Evolutionary conservation across 1,284 basidiomycete species (phyloP).

Genomic region (Leccinum pachyderme): DNA sequence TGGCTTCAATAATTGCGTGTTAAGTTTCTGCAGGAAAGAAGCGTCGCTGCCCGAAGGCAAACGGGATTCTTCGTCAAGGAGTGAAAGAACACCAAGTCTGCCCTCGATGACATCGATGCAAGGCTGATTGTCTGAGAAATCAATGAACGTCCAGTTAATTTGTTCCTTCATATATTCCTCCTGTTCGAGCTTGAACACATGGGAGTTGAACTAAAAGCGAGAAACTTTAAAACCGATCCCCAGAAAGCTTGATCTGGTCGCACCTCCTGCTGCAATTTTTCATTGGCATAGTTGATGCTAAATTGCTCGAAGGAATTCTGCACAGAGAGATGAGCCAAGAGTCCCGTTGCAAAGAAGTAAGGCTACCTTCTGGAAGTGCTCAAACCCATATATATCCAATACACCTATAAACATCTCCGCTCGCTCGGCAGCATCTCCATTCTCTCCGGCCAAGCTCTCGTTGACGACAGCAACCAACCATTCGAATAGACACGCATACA

Average conservation of each 20-base stretch:
- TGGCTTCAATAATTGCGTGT: constrained; percentile 82
- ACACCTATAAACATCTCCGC: constrained; percentile 99
- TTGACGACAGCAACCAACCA: constrained; percentile 98
- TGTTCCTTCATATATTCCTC: constrained; percentile 98
- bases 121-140: constrained; percentile 98
- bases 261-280: constrained; percentile 95
- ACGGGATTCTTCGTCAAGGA: constrained; percentile 98
- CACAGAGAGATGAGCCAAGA: constrained; percentile 2
- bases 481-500: constrained; percentile 98
- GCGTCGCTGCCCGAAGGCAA: constrained; percentile 91
- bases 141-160: constrained; percentile 99
- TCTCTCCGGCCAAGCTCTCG: constrained; percentile 90
- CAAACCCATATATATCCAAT: constrained; percentile 95
- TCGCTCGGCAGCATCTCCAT: constrained; percentile 78
- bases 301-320: constrained; percentile 99
- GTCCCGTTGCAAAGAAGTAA: not conserved
- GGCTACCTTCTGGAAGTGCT: constrained; percentile 89
- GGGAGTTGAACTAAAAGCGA: constrained; percentile 81
- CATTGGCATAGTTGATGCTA: constrained; percentile 99
- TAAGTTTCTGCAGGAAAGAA: constrained; percentile 93
- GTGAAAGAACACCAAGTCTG: constrained; percentile 90
- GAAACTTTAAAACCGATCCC: constrained; percentile 19
- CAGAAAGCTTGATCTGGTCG: constrained; percentile 5
- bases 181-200: constrained; percentile 99
- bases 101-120: constrained; percentile 99